Evolutionary conservation across 441 rosid genomes (phyloP).

Genomic region (Adansonia grandidieri): DNA sequence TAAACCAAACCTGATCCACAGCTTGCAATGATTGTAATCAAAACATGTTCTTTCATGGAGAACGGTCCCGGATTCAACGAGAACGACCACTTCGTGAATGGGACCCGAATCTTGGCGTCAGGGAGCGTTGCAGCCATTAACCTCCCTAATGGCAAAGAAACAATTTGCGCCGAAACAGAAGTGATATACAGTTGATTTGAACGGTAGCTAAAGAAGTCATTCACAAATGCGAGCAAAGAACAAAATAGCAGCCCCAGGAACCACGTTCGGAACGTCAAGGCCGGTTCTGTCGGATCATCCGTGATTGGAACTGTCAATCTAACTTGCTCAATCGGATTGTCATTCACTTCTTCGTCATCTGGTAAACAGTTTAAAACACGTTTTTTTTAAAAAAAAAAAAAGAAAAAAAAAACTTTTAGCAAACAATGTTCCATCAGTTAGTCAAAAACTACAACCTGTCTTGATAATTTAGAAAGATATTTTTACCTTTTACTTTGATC

Average conservation of each 20-base stretch:
- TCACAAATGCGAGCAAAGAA: slow-evolving; percentile 52
- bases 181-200: slow-evolving; percentile 50
- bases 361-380: neutral
- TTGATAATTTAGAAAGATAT: neutral
- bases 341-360: slow-evolving; percentile 53
- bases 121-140: slow-evolving; percentile 77
- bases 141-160: slow-evolving; percentile 64
- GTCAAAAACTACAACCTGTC: neutral
- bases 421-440: too few species aligned
- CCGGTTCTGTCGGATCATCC: slow-evolving; percentile 62
- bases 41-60: slow-evolving; percentile 65
- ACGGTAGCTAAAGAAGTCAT: slow-evolving; percentile 69
- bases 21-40: slow-evolving; percentile 71
- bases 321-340: slow-evolving; percentile 78
- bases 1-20: slow-evolving; percentile 60
- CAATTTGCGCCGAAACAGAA: slow-evolving; percentile 64
- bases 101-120: slow-evolving; percentile 35
- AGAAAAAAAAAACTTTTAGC: too few species aligned
- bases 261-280: slow-evolving; percentile 76
- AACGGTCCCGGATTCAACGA: slow-evolving; percentile 81
- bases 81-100: slow-evolving; percentile 56
- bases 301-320: slow-evolving; percentile 70
- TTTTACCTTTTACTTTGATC: neutral
- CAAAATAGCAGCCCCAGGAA: slow-evolving; percentile 58
- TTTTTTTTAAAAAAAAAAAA: too few species aligned